Evolutionary conservation across 73 alveolate species (phyloP).

Genomic region (Symbiodinium pilosum): DNA sequence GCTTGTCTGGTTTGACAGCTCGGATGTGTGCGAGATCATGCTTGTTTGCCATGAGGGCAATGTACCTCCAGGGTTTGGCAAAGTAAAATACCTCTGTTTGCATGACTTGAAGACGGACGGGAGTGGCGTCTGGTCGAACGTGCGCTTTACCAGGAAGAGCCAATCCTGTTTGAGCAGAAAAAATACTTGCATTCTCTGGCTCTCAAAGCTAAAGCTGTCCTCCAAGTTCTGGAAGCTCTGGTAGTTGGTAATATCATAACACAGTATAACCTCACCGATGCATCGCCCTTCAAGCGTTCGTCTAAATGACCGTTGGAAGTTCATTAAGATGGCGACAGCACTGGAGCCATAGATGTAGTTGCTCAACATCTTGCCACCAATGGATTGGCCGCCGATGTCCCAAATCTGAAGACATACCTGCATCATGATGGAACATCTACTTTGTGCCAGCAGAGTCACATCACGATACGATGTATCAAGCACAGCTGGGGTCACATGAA

Average conservation of each 20-base stretch:
- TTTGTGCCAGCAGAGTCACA: background rate
- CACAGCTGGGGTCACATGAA: slow-evolving; percentile 39
- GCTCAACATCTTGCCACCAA: slow-evolving; percentile 97
- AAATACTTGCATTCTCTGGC: background rate
- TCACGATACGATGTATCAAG: too few relatives aligned
- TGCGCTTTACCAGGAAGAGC: slow-evolving; percentile 96
- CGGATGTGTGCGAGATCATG: slow-evolving; percentile 97
- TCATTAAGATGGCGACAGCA: slow-evolving; percentile 80
- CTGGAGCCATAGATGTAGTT: slow-evolving; percentile 97
- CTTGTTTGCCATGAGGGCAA: slow-evolving; percentile 97
- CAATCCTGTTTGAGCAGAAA: slow-evolving; percentile 94
- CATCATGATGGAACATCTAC: background rate
- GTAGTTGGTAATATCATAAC: slow-evolving; percentile 97
- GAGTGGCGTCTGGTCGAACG: slow-evolving; percentile 96
- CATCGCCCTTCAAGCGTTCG: background rate
- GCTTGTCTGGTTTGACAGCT: slow-evolving; percentile 96
- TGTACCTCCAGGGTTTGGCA: slow-evolving; percentile 52
- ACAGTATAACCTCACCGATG: slow-evolving; percentile 95
- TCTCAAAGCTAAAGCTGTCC: too few relatives aligned
- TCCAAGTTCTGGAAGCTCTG: slow-evolving; percentile 96
- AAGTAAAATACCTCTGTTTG: background rate
- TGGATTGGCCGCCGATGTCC: slow-evolving; percentile 97
- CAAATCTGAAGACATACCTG: slow-evolving; percentile 96
- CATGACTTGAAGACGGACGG: slow-evolving; percentile 74
- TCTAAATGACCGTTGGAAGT: too few relatives aligned